Evolutionary conservation across 108 stramenopile genomes (phyloP), one percentile per base, ranked within the genome.

Genomic region (Conticribra weissflogii): DNA sequence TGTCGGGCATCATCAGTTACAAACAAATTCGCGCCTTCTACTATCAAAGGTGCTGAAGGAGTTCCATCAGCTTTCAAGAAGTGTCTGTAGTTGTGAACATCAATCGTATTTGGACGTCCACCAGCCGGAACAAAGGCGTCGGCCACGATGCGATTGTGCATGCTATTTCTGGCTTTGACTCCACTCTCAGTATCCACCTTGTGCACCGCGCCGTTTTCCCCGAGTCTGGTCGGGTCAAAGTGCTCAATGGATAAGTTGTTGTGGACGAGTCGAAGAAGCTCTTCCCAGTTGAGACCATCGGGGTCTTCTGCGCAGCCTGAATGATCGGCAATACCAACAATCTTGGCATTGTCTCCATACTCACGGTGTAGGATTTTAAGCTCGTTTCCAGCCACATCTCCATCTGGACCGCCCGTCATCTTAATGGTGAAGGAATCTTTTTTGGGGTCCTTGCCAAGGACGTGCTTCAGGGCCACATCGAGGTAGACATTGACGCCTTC

Each of bases 301-400:
- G 97, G 98, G 59, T 99, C 98, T 81, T 99, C 98, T 0, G 94
- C 95, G 71, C 94, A 92, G 31, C 96, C 98, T 7, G 94, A 88
- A n/a, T 89, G 91, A 81, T 99, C 98, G 8, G 97, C 97, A 48
- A 99, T 76, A 0, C 97, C 98, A 27, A 99, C 96, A 67, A 99
- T 85, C 60, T 90, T 94, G 32, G 83, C 95, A 78, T 90, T 96
- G 0, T 89, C 88, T n/a, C 95, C 94, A 72, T 99, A 99, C 55
- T 99, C 98, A 0, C 98, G 89, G 68, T 84, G 59, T 61, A 99
- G 71, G 62, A 99, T 98, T 60, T 95, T 94, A 56, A 99, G 86
- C 79, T 97, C 93, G 76, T 99, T 99, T 15, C 98, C 98, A 58
- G 93, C 98, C 2, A 99, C 98, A 67, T 99, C 98, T 24, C 98